These are phyloP conservation scores for Cadophora malorum DNA, from an alignment of 2,329 filamentous ascomycete species.

Conservation along the genomic window DNA sequence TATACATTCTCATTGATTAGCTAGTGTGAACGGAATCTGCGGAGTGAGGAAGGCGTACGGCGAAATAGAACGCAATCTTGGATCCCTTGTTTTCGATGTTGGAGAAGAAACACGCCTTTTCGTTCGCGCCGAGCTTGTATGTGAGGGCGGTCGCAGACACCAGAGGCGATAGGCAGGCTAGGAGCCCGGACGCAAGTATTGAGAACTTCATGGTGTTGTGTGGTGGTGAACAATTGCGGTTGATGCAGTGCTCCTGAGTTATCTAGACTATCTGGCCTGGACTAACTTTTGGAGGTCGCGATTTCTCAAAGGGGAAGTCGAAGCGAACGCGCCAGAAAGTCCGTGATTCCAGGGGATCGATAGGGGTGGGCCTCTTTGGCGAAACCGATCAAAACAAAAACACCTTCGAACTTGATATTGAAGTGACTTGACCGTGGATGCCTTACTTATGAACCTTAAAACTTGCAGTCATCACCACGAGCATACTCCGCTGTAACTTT, in stretches of 20 bases:
- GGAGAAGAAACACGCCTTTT: slow-evolving; percentile 95
- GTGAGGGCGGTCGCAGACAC: slow-evolving; percentile 90
- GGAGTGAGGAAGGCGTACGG: slow-evolving; percentile 62
- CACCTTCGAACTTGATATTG: too few relatives aligned
- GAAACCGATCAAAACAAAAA: slow-evolving; percentile 10
- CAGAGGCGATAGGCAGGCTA: slow-evolving; percentile 73
- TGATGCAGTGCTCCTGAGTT: not conserved
- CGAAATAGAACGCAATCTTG: slow-evolving; percentile 99
- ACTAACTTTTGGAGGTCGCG: slow-evolving; percentile 30
- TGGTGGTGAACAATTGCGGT: slow-evolving; percentile 24
- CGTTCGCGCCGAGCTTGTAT: slow-evolving; percentile 87
- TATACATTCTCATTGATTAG: slow-evolving; percentile 47
- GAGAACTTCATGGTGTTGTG: slow-evolving; percentile 67
- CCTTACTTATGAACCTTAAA: too few relatives aligned
- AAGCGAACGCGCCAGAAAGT: slow-evolving; percentile 17
- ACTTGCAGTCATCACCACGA: too few relatives aligned
- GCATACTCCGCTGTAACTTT: too few relatives aligned
- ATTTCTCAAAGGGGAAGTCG: slow-evolving; percentile 23
- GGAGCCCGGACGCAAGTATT: slow-evolving; percentile 67
- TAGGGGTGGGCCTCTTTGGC: not conserved
- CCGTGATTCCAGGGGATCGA: slow-evolving; percentile 3
- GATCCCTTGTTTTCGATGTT: slow-evolving; percentile 77
- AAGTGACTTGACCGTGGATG: too few relatives aligned
- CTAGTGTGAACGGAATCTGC: not conserved
- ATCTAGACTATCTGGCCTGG: slow-evolving; percentile 32